Evolutionary conservation across 108 stramenopile species (phyloP).

Genomic region (Pseudonitzschia multistriata): DNA sequence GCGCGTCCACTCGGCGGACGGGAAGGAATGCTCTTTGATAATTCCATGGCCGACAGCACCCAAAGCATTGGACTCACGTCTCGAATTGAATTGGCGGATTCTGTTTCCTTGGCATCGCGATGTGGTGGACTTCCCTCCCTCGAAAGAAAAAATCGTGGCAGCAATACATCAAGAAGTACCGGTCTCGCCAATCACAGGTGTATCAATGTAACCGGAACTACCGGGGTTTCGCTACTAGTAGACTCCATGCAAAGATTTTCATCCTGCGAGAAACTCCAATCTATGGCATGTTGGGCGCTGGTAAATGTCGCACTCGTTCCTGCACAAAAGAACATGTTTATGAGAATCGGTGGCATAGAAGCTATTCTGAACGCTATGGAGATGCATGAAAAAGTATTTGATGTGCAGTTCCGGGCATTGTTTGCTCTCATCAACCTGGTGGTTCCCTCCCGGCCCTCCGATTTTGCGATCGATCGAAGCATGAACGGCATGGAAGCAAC

Average conservation of each 20-base stretch:
- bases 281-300: conserved; percentile 90
- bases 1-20: conserved; percentile 86
- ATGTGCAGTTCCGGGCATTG: conserved; percentile 87
- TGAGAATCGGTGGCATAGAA: conserved; percentile 72
- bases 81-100: neutral
- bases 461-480: conserved; percentile 15
- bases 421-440: conserved; percentile 91
- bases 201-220: neutral
- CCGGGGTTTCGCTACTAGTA: conserved; percentile 82
- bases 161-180: neutral
- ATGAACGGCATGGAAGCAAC: conserved; percentile 37
- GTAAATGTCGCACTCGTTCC: conserved; percentile 87
- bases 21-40: conserved; percentile 87
- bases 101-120: neutral
- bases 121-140: conserved; percentile 7
- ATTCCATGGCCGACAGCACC: conserved; percentile 60
- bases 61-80: conserved; percentile 8
- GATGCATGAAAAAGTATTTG: conserved; percentile 69
- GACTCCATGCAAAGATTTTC: conserved; percentile 78
- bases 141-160: neutral
- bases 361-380: conserved; percentile 75
- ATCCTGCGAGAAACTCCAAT: conserved; percentile 63
- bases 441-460: conserved; percentile 60
- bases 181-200: too few relatives aligned
- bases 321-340: conserved; percentile 69